phyloP scores from a whole-genome alignment of 768 basidiomycete genomes.

The Pleurotus tuoliensis region DNA sequence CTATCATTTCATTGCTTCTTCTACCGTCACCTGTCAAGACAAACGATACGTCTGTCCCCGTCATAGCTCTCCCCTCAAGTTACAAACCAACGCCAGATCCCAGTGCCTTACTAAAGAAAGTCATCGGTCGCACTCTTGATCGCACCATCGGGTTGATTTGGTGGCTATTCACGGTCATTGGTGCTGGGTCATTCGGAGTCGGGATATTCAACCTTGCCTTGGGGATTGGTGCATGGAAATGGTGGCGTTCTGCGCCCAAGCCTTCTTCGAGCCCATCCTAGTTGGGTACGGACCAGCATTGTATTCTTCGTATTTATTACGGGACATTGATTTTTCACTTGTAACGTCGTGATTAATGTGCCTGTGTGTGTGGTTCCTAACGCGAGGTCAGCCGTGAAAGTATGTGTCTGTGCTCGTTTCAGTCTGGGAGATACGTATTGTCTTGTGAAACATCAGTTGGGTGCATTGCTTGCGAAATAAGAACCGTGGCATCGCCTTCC shows the following conservation, averaged over 20 bases:
- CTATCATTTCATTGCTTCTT: constrained; percentile 70
- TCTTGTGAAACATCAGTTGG: too few relatives aligned
- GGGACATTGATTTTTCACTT: too few relatives aligned
- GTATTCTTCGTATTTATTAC: not conserved
- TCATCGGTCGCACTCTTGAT: constrained; percentile 64
- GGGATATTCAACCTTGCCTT: constrained; percentile 71
- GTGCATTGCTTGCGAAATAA: too few relatives aligned
- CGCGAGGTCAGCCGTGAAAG: too few relatives aligned
- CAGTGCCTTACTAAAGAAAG: constrained; percentile 50
- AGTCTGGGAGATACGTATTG: too few relatives aligned
- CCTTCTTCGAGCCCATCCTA: constrained; percentile 8
- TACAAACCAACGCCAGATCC: constrained; percentile 56
- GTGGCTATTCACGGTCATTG: constrained; percentile 72
- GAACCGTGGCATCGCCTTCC: not conserved
- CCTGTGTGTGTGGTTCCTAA: too few relatives aligned
- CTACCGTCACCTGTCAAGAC: constrained; percentile 42
- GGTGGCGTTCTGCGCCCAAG: constrained; percentile 39
- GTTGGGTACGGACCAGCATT: not conserved
- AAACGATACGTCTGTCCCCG: constrained; percentile 25
- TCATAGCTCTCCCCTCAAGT: constrained; percentile 47
- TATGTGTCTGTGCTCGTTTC: too few relatives aligned
- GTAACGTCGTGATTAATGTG: too few relatives aligned
- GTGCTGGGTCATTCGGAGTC: constrained; percentile 69
- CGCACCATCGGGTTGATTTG: constrained; percentile 74
- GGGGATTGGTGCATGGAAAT: constrained; percentile 62